Conservation (phyloP, 129 eudicot genomes). For the Lactuca sativa region DNA sequence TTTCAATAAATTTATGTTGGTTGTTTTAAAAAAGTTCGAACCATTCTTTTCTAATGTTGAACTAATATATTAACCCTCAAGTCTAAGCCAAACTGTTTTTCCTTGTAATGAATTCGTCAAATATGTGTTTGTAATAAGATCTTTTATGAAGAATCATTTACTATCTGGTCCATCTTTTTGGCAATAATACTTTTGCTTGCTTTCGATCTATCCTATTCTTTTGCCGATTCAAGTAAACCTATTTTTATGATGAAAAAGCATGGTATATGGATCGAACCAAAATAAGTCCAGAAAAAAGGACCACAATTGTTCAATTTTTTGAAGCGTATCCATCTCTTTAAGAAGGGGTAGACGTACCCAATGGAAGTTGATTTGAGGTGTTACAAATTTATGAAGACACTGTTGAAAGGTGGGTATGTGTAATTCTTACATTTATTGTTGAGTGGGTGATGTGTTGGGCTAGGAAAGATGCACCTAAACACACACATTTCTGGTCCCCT, state of each 20-base stretch:
- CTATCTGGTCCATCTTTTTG: background rate
- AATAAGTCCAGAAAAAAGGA: constrained; percentile 8
- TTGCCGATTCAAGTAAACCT: background rate
- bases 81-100: background rate
- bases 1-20: too few species aligned
- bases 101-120: background rate
- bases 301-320: constrained; percentile 15
- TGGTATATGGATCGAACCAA: background rate
- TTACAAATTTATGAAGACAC: background rate
- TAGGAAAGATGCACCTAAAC: constrained; percentile 6
- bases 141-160: background rate
- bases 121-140: background rate
- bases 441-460: background rate
- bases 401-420: constrained; percentile 14
- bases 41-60: too few species aligned
- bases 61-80: too few species aligned
- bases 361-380: constrained; percentile 18
- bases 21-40: too few species aligned
- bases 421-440: constrained; percentile 17
- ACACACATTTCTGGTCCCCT: constrained; percentile 13
- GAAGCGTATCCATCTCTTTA: constrained; percentile 23
- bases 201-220: background rate
- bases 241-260: background rate
- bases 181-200: constrained; percentile 1
- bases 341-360: constrained; percentile 27